phyloP scores from a whole-genome alignment of 495 filamentous ascomycete species.

The Aspergillus indologenus region DNA sequence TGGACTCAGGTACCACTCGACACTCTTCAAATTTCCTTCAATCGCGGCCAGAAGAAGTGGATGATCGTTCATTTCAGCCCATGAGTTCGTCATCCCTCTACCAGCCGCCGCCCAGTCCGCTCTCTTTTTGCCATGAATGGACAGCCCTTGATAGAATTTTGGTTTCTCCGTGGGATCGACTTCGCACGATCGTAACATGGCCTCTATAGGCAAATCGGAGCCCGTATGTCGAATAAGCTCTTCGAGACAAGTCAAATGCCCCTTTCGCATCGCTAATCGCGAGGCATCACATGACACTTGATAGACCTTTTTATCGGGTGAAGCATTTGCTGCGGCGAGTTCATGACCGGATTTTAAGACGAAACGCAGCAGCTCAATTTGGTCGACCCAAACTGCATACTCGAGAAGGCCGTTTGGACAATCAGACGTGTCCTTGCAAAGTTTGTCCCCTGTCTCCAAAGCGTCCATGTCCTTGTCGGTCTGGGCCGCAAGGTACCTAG shows the following conservation, averaged over 20 bases:
- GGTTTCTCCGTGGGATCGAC: constrained; percentile 55
- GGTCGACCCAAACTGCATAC: constrained; percentile 18
- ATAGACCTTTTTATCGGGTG: constrained; percentile 23
- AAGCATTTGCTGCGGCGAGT: constrained; percentile 19
- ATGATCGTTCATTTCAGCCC: constrained; percentile 29
- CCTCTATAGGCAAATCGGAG: constrained; percentile 61
- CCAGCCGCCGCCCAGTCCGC: constrained; percentile 59
- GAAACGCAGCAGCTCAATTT: constrained; percentile 36
- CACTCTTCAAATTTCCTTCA: constrained; percentile 53
- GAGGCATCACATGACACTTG: constrained; percentile 23
- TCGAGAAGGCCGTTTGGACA: constrained; percentile 8
- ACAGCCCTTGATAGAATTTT: constrained; percentile 67
- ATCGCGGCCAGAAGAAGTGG: constrained; percentile 59
- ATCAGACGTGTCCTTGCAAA: background rate
- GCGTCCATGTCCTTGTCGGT: background rate
- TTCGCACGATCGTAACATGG: constrained; percentile 57
- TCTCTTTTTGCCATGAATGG: constrained; percentile 68
- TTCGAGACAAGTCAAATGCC: constrained; percentile 42
- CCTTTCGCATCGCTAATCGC: constrained; percentile 41
- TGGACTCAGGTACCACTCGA: constrained; percentile 69
- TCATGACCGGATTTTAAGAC: constrained; percentile 41
- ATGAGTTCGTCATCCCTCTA: constrained; percentile 29
- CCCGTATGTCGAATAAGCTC: constrained; percentile 53
- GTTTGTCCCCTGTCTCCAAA: background rate
- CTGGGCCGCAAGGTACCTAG: constrained; percentile 21